phyloP scores from a whole-genome alignment of 139 green algal species.

The Limnomonas spitsbergensis region DNA sequence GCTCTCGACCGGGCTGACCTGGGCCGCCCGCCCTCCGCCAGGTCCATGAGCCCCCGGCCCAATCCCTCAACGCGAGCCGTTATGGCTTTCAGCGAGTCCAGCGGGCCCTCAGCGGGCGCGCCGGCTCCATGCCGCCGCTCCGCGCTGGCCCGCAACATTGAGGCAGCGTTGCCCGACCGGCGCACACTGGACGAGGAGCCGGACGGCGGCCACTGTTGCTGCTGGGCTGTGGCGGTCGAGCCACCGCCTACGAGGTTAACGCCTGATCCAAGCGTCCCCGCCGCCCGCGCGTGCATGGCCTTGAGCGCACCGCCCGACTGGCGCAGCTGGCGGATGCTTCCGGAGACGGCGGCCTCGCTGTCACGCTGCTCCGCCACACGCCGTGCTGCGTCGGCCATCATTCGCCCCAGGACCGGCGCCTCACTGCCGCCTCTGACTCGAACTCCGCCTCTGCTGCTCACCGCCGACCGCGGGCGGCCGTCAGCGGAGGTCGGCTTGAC shows the following conservation, averaged over 20 bases:
- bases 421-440: too few relatives aligned
- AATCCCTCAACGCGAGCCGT: conserved; percentile 6
- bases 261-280: background rate
- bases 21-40: background rate
- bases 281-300: background rate
- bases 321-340: background rate
- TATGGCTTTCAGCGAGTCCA: background rate
- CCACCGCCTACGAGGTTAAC: background rate
- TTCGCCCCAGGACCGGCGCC: too few relatives aligned
- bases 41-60: background rate
- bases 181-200: background rate
- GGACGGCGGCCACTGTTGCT: too few relatives aligned
- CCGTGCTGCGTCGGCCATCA: background rate
- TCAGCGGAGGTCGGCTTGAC: too few relatives aligned
- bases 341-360: background rate
- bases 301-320: background rate
- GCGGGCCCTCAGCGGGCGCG: background rate
- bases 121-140: too few relatives aligned
- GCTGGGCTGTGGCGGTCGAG: background rate
- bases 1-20: too few relatives aligned
- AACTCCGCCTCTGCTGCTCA: too few relatives aligned
- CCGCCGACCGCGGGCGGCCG: too few relatives aligned
- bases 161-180: background rate
- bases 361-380: background rate
- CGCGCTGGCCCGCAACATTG: background rate